Evolutionary conservation across 2,329 filamentous ascomycete species (phyloP).

Genomic region (Pseudocercospora vitis): DNA sequence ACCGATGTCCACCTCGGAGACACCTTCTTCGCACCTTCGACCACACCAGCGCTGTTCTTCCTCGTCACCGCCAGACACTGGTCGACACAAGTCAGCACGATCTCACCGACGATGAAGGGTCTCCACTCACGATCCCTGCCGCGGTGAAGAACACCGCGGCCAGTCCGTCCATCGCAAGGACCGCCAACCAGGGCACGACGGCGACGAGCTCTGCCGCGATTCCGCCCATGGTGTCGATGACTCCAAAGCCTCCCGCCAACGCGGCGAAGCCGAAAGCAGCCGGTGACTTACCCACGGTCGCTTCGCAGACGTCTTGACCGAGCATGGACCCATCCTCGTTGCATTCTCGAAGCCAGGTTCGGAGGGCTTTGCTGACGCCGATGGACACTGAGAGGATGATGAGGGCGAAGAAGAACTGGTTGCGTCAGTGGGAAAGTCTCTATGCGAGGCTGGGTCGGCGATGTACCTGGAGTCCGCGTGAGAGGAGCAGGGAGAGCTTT

Average conservation of each 20-base stretch:
- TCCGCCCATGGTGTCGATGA: constrained; percentile 17
- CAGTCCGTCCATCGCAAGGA: constrained; percentile 16
- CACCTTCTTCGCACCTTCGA: neutral
- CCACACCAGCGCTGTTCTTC: neutral
- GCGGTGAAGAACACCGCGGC: constrained; percentile 23
- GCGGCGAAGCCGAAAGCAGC: constrained; percentile 8
- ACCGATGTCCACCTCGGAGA: neutral
- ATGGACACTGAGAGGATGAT: neutral
- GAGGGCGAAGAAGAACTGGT: neutral
- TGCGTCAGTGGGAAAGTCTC: neutral
- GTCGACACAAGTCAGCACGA: neutral
- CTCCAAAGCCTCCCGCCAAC: constrained; percentile 19
- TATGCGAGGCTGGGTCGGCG: neutral
- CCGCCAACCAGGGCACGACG: constrained; percentile 13
- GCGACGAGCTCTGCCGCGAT: constrained; percentile 15
- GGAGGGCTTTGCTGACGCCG: neutral
- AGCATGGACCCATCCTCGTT: neutral
- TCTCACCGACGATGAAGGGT: neutral
- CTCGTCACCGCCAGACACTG: neutral
- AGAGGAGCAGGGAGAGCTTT: neutral
- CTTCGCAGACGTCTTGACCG: neutral
- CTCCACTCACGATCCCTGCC: constrained; percentile 19
- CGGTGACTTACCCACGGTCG: neutral
- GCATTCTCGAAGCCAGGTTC: neutral
- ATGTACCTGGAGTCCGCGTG: neutral